Evolutionary conservation across 2,329 filamentous ascomycete genomes (phyloP).

Genomic region (Fusarium sp.): DNA sequence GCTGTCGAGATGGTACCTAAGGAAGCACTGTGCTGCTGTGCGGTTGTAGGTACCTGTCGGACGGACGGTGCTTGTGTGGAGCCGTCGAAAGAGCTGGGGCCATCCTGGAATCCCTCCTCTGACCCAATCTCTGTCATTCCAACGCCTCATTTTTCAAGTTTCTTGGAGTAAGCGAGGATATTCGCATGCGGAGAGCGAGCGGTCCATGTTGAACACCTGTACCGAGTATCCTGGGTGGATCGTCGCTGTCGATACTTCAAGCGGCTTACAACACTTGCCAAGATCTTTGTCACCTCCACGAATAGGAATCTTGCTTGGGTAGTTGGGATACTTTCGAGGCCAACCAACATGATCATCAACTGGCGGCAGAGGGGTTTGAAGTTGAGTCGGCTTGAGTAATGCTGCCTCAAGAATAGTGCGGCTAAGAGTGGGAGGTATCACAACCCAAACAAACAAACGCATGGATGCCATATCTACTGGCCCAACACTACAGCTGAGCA

Average conservation of each 20-base stretch:
- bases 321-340: neutral
- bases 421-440: neutral
- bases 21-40: neutral
- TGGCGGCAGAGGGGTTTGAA: neutral
- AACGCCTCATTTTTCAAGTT: conserved; percentile 11
- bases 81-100: conserved; percentile 8
- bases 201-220: neutral
- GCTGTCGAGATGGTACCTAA: neutral
- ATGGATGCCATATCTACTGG: too few relatives aligned
- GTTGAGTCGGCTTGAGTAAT: neutral
- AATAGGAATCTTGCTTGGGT: neutral
- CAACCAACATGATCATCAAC: neutral
- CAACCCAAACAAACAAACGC: neutral
- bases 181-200: neutral
- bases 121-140: conserved; percentile 15
- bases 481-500: neutral
- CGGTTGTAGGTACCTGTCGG: neutral
- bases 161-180: conserved; percentile 3
- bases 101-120: conserved; percentile 4
- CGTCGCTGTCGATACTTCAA: neutral
- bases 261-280: neutral
- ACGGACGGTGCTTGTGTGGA: conserved; percentile 1
- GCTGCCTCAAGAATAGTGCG: neutral
- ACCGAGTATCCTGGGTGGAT: neutral
- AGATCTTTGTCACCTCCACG: neutral